phyloP scores from a whole-genome alignment of 2,329 filamentous ascomycete species.

The Cladosporium sp. region DNA sequence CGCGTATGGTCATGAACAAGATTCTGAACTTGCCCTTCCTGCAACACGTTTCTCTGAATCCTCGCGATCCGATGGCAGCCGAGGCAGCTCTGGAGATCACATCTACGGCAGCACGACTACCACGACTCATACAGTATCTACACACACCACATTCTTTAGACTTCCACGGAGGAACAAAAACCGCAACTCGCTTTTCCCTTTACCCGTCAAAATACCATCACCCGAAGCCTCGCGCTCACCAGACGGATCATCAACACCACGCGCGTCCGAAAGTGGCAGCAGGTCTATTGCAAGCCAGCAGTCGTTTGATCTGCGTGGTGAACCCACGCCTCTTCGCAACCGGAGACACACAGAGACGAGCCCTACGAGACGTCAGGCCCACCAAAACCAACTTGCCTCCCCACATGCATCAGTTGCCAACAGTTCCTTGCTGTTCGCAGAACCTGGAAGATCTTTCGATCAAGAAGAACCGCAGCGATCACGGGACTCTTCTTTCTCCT shows the following conservation, averaged over 20 bases:
- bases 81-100: constrained; percentile 49
- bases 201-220: constrained; percentile 67
- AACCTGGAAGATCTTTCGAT: constrained; percentile 45
- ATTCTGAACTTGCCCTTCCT: constrained; percentile 59
- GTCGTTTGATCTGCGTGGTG: constrained; percentile 4
- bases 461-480: constrained; percentile 60
- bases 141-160: constrained; percentile 69
- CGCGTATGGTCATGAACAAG: constrained; percentile 58
- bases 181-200: constrained; percentile 74
- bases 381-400: constrained; percentile 31
- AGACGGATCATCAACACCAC: constrained; percentile 31
- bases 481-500: constrained; percentile 59
- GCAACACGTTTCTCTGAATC: constrained; percentile 73
- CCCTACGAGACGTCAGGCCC: constrained; percentile 20
- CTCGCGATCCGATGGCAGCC: constrained; percentile 76
- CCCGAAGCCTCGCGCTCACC: constrained; percentile 43
- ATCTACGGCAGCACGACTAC: constrained; percentile 53
- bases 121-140: constrained; percentile 59
- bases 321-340: neutral
- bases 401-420: constrained; percentile 49
- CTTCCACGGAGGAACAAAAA: constrained; percentile 72
- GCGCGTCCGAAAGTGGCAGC: constrained; percentile 22
- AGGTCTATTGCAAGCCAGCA: constrained; percentile 12
- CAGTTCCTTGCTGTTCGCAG: constrained; percentile 42
- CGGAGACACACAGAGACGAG: constrained; percentile 26